Evolutionary conservation across 2,329 filamentous ascomycete genomes (phyloP), one percentile per base, ranked within the genome.

Genomic region (Microcyclospora pomicola): DNA sequence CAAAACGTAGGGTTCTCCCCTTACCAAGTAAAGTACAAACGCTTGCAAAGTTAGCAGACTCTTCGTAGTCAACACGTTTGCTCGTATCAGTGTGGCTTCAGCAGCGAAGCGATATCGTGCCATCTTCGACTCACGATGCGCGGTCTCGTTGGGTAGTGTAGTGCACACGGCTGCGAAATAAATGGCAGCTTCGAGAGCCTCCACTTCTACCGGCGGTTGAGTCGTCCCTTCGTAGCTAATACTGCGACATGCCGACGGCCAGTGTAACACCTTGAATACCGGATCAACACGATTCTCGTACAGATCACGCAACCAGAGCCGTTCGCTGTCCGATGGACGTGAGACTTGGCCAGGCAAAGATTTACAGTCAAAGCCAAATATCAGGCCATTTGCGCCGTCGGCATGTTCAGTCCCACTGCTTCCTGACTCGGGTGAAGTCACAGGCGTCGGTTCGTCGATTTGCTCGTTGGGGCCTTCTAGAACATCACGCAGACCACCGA

Each of bases 241-340:
- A 7, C 5, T 9, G n/a, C 11, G n/a, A 12, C 29, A 9, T 9
- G n/a, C 30, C 14, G 14, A 15, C 35, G 35, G 35, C 35, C 35
- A 37, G 27, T 37, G 35, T 14, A 30, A 15, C 3, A 24, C 14
- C 14, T 38, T 38, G 36, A 33, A 38, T 15, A 38, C 15, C 6
- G 3, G 19, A 24, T 38, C 36, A 11, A 33, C 28, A 14, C 36
- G 36, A 12, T 11, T 27, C 11, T 24, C 9, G 30, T 38, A 38
- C 9, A 33, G n/a, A 10, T 16, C 30, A 9, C 29, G 28, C 27
- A 37, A 19, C 27, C 19, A 24, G 19, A 24, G 19, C 19, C 19
- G 19, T 24, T 24, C 19, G 19, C 19, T 24, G 19, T 4, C 19
- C 7, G 19, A 24, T 24, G 19, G 19, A 24, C 19, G 19, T 24